Evolutionary conservation across 257 asterid species (phyloP).

Genomic region (Gynochthodes officinalis): DNA sequence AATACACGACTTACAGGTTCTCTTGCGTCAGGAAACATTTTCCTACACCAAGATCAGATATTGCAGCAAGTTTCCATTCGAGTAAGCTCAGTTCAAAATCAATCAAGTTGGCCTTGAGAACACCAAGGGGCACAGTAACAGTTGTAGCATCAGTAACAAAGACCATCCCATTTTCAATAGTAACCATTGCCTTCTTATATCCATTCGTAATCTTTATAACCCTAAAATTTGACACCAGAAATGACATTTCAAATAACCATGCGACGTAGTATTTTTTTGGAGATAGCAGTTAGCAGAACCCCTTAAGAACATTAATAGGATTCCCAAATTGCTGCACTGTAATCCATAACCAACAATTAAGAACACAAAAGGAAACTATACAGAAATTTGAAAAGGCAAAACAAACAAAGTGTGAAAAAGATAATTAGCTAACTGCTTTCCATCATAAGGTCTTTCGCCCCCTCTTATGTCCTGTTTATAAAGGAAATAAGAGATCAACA

Average conservation of each 20-base stretch:
- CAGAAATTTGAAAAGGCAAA: background rate
- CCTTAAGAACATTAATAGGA: background rate
- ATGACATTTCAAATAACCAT: background rate
- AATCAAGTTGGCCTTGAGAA: conserved; percentile 72
- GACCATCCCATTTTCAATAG: conserved; percentile 69
- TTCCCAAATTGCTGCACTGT: background rate
- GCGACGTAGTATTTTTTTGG: background rate
- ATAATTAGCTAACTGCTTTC: background rate
- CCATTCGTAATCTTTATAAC: conserved; percentile 64
- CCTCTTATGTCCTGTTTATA: background rate
- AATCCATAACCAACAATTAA: too few relatives aligned
- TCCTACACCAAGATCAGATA: conserved; percentile 91
- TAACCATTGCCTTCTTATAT: conserved; percentile 61
- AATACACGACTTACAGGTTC: conserved; percentile 75
- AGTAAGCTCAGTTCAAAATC: conserved; percentile 86
- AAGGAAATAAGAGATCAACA: background rate
- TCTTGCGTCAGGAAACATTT: conserved; percentile 80
- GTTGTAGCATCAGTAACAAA: conserved; percentile 87
- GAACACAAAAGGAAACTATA: background rate
- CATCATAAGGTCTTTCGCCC: background rate
- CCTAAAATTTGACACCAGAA: conserved; percentile 35
- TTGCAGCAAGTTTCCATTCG: conserved; percentile 88
- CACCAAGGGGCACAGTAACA: conserved; percentile 87
- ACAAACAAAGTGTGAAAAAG: background rate
- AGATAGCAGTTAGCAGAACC: background rate